phyloP scores from a whole-genome alignment of 164 flowering plant genomes.

The Piper betle region DNA sequence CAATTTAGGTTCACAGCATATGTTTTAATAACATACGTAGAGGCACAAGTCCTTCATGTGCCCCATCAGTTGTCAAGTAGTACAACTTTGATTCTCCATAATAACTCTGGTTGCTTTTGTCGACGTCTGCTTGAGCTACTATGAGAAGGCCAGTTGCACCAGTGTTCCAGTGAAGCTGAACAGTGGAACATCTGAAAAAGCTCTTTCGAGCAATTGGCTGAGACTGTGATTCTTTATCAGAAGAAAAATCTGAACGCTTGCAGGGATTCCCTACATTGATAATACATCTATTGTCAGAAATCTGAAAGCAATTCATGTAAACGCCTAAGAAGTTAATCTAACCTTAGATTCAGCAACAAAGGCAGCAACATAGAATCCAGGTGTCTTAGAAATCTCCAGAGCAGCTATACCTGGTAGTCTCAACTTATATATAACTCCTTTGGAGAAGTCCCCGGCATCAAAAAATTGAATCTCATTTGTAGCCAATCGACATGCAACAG shows the following conservation, averaged over 20 bases:
- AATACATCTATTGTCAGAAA: constrained; percentile 1
- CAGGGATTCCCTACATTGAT: constrained; percentile 75
- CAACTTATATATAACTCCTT: constrained; percentile 50
- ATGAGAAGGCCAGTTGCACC: constrained; percentile 85
- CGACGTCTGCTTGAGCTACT: constrained; percentile 91
- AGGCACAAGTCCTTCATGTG: constrained; percentile 82
- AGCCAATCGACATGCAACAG: constrained; percentile 79
- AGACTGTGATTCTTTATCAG: constrained; percentile 45
- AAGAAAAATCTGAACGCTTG: constrained; percentile 81
- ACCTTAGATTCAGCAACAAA: constrained; percentile 95
- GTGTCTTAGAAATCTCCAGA: constrained; percentile 60
- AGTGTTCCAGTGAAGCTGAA: constrained; percentile 75
- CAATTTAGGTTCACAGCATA: constrained; percentile 1
- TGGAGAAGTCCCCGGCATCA: constrained; percentile 63
- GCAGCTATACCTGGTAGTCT: constrained; percentile 81
- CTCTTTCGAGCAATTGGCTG: constrained; percentile 83
- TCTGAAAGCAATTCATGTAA: background rate
- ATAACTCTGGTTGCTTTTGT: constrained; percentile 96
- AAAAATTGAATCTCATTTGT: constrained; percentile 91
- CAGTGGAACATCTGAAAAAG: constrained; percentile 87
- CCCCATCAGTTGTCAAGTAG: constrained; percentile 89
- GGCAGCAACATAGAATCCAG: constrained; percentile 78
- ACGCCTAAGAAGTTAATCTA: background rate
- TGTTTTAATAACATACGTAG: constrained; percentile 44
- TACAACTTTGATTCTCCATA: constrained; percentile 92